These are phyloP conservation scores for Lumnitzera racemosa DNA, from an alignment of 345 rosid genomes.

Conservation along the genomic window DNA sequence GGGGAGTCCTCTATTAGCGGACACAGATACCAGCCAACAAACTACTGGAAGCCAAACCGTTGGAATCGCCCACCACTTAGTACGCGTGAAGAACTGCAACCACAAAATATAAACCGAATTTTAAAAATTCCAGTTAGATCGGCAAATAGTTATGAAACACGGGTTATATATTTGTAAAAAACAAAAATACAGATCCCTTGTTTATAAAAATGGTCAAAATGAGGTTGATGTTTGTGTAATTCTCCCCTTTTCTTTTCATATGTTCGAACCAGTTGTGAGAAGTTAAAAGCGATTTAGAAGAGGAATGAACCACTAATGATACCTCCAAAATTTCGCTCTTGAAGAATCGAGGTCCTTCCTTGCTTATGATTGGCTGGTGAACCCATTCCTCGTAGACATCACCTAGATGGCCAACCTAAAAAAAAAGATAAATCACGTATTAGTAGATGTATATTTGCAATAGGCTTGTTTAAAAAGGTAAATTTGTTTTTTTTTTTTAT, in stretches of 20 bases:
- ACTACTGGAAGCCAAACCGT: slow-evolving; percentile 63
- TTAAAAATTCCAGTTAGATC: too few species aligned
- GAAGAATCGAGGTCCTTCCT: slow-evolving; percentile 70
- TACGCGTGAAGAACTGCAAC: slow-evolving; percentile 55
- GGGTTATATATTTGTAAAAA: too few species aligned
- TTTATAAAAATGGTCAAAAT: too few species aligned
- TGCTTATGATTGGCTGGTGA: slow-evolving; percentile 65
- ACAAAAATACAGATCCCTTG: too few species aligned
- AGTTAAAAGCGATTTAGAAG: too few species aligned
- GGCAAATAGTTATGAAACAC: too few species aligned
- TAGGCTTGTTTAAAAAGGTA: too few species aligned
- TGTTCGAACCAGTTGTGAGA: too few species aligned
- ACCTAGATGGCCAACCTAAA: slow-evolving; percentile 72
- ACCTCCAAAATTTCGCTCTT: slow-evolving; percentile 58
- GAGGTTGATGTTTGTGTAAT: too few species aligned
- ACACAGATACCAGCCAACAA: slow-evolving; percentile 31
- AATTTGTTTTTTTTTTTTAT: too few species aligned
- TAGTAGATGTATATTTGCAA: too few species aligned
- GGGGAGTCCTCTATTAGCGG: slow-evolving; percentile 40
- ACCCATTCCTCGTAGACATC: slow-evolving; percentile 77
- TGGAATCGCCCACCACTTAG: slow-evolving; percentile 80
- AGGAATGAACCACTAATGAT: background rate
- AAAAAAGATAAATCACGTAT: background rate
- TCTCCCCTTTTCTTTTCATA: too few species aligned
- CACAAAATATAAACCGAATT: background rate